Percentiles rank a stretch among this genome's conserved stretches.
phyloP scores from a whole-genome alignment of 495 filamentous ascomycete species.

The Aspergillus heteromorphus region DNA sequence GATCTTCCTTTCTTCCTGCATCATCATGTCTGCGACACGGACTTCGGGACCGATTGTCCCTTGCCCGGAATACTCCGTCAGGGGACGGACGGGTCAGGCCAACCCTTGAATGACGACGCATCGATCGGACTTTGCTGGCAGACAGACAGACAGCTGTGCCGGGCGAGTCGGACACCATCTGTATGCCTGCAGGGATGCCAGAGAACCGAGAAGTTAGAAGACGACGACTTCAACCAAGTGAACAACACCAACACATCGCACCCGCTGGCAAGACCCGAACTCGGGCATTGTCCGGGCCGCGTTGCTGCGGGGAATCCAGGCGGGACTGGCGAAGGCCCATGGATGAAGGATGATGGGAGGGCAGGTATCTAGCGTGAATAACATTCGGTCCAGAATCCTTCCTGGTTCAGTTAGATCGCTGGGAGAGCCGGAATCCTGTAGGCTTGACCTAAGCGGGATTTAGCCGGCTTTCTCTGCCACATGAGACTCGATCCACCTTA shows the following conservation, averaged over 20 bases:
- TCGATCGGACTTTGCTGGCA: too few species aligned
- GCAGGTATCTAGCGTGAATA: background rate
- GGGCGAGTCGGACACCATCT: too few species aligned
- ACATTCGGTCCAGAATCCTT: slow-evolving; percentile 23
- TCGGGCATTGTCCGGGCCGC: slow-evolving; percentile 13
- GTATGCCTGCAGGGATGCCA: background rate
- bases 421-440: background rate
- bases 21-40: background rate
- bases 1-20: background rate
- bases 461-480: slow-evolving; percentile 10
- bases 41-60: background rate
- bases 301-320: slow-evolving; percentile 13
- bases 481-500: slow-evolving; percentile 14
- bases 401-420: slow-evolving; percentile 16
- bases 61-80: too few species aligned
- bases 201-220: slow-evolving; percentile 3
- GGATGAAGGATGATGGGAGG: too few species aligned
- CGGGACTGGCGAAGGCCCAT: background rate
- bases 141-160: too few species aligned
- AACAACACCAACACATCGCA: background rate
- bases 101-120: too few species aligned
- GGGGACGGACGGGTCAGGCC: too few species aligned
- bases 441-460: slow-evolving; percentile 9
- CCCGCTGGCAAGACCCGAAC: slow-evolving; percentile 7
- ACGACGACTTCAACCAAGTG: too few species aligned